Base-by-base conservation (phyloP, 2,329 filamentous ascomycete species). In the Colletotrichum australisinense region DNA sequence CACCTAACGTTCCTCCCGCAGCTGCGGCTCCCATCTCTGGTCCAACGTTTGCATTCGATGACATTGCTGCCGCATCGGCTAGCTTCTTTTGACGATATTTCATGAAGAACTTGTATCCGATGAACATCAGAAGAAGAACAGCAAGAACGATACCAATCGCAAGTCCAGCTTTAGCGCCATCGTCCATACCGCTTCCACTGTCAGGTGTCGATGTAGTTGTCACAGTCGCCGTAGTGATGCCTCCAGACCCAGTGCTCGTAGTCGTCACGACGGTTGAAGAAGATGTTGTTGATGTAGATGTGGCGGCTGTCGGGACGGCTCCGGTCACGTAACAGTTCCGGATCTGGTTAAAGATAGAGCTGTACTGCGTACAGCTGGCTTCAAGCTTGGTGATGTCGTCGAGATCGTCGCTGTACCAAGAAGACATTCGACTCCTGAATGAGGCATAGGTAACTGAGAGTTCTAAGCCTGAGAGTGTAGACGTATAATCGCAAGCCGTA, bases 301-400 rank as follows among this genome's bases (percentile, higher is more conserved):
- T 24, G 1, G 71, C 22, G 7, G 56, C 32, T 3, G 71, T 63
- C 22, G 71, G 71, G 2, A 38, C 22, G 0, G 67, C 67, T 2
- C 71, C 71, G 0, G 71, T 73, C 4, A 73, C 71, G 35, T 73
- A 73, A 49, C 71, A 73, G 14, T 73, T 62, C n/a, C 71, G 55
- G 8, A 73, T 66, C 6, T 56, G 62, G 8, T 26, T 57, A 8
- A 73, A 53, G 3, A 73, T 22, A 1, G 71, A 73, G 0, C 42
- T 46, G 3, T 73, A 73, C 26, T 73, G 71, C 0, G 71, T 73
- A 56, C 71, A 73, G 67, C 71, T 73, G 32, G 53, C 42, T 24
- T 70, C 67, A 5, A 73, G n/a, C 35, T 62, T 73, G 8, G 71
- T 65, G 2, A 73, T 73, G 32, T 73, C 71, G 2, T 73, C 71